Evolutionary conservation across 73 alveolate genomes (phyloP).

Genomic region (Durusdinium trenchii): DNA sequence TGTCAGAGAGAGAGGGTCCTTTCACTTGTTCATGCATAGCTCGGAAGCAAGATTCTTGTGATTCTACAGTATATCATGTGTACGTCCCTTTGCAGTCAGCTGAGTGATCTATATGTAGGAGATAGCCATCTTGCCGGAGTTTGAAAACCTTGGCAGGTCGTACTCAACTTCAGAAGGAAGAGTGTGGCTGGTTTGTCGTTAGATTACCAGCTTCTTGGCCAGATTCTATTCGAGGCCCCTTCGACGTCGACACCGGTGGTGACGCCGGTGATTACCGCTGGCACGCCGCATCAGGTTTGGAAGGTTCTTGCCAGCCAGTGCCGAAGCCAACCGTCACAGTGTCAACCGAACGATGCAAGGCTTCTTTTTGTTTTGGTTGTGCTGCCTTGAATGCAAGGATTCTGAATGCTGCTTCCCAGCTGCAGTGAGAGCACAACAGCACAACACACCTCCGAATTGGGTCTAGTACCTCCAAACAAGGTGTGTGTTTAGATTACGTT

Average conservation of each 20-base stretch:
- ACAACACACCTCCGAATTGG: background rate
- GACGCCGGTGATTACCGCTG: background rate
- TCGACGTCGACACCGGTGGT: background rate
- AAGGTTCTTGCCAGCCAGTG: background rate
- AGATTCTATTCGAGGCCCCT: background rate
- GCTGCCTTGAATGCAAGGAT: background rate
- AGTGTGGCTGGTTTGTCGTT: conserved; percentile 69
- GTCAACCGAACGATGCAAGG: background rate
- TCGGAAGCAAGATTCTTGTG: background rate
- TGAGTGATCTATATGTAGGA: too few relatives aligned
- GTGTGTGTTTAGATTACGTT: background rate
- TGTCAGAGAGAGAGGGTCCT: too few relatives aligned
- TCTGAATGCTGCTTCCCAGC: conserved; percentile 66
- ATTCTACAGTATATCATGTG: too few relatives aligned
- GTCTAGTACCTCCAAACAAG: background rate
- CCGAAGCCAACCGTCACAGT: too few relatives aligned
- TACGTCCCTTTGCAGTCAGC: too few relatives aligned
- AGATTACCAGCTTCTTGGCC: conserved; percentile 66
- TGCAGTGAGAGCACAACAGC: background rate
- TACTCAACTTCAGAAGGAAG: conserved; percentile 39
- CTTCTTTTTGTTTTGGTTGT: background rate
- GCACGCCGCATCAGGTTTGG: background rate
- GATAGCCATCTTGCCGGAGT: background rate
- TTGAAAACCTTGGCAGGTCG: background rate
- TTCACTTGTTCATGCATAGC: too few relatives aligned